phyloP scores from a whole-genome alignment of 805 yeast species.

The Barnettozyma californica region DNA sequence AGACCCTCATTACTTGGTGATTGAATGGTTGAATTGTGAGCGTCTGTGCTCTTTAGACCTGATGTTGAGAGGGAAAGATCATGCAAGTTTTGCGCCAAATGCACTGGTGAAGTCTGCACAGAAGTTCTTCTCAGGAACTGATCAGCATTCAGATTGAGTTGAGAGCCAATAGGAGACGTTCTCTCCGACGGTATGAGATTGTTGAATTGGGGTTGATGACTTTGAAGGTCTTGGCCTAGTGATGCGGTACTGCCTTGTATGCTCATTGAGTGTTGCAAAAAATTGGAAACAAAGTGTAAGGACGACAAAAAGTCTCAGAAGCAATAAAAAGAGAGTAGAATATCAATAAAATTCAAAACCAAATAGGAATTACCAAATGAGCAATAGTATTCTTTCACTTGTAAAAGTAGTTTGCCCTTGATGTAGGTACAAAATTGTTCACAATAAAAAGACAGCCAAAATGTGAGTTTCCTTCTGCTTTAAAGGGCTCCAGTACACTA shows the following conservation, averaged over 20 bases:
- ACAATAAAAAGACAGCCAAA: background rate
- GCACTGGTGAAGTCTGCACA: conserved; percentile 21
- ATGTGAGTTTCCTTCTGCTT: background rate
- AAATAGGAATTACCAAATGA: background rate
- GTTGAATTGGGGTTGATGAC: conserved; percentile 8
- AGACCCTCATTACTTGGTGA: conserved; percentile 7
- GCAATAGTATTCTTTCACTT: background rate
- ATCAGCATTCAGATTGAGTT: conserved; percentile 11
- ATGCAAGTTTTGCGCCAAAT: conserved; percentile 16
- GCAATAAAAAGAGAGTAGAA: too few relatives aligned
- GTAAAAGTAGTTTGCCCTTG: background rate
- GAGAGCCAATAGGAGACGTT: conserved; percentile 20
- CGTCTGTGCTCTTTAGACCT: background rate
- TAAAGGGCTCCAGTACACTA: background rate
- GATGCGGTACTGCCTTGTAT: conserved; percentile 6
- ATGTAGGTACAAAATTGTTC: background rate
- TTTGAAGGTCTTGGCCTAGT: conserved; percentile 4
- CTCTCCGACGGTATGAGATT: conserved; percentile 16
- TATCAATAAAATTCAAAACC: background rate
- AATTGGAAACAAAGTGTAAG: too few relatives aligned
- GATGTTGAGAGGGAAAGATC: conserved; percentile 14
- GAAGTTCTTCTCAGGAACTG: conserved; percentile 17
- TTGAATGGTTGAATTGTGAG: background rate
- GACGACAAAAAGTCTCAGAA: too few relatives aligned
- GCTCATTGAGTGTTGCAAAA: conserved; percentile 2